Base-by-base conservation (phyloP, 2,329 filamentous ascomycete genomes). In the Calonectria honghensis region DNA sequence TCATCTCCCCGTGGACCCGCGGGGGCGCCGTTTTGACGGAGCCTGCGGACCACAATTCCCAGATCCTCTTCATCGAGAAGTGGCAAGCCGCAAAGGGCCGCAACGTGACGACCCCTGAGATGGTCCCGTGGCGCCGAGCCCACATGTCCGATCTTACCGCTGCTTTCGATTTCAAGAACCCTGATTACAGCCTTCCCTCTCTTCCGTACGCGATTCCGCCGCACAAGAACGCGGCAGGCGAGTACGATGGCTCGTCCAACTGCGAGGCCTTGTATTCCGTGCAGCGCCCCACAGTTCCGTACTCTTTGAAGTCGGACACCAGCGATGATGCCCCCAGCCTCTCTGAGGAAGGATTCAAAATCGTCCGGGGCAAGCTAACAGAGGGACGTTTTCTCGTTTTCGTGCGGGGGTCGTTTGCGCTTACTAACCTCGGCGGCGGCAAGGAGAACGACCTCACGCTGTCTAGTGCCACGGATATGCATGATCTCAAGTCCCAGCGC, bases 1-100 rank as follows among this genome's bases (percentile, higher is more conserved):
- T 91, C 80, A 85, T 91, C 70, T 91, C 89, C 0, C 89, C 89
- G 0, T 91, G 88, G 86, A 91, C 89, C 0, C 87, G 89, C 18
- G 88, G 88, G 14, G 88, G 87, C 11, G 86, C 88, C 29, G 88
- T 91, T 3, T 90, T 89, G 75, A 89, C 88, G 0, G 89, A 91
- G 78, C 88, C 88, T 54, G 85, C 87, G 6, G 90, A 91, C 77
- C 90, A 91, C 80, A 90, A 86, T 75, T 91, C 89, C 0, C 89
- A 91, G 73, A 88, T 90, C 35, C 81, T 89, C 52, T 91, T 91
- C 76, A 79, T 91, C 1, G 89, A 91, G 79, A 81, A 88, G 77
- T 90, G 88, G 88, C 79, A 81, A 48, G 77, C 77, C 1, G 82
- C 83, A 50, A 84, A 83, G 72, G 83, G 83, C 6, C 80, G 89